phyloP scores from a whole-genome alignment of 106 monocot genomes.

The Cymbidium sinense region DNA sequence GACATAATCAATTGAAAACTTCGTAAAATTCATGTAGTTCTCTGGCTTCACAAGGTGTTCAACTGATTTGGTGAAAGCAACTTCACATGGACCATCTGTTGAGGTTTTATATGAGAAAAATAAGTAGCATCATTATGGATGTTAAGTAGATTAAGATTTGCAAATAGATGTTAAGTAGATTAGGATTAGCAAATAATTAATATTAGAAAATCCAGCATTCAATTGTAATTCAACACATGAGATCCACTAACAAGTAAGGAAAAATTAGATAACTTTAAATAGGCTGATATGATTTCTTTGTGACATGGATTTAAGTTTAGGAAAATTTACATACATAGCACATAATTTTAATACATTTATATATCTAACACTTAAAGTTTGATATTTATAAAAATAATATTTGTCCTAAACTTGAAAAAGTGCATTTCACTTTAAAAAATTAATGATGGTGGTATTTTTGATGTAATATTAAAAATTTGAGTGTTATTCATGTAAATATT shows the following conservation, averaged over 20 bases:
- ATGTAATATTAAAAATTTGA: too few relatives aligned
- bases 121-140: too few relatives aligned
- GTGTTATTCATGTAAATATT: too few relatives aligned
- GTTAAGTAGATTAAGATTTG: too few relatives aligned
- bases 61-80: conserved; percentile 51
- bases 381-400: too few relatives aligned
- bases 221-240: not conserved
- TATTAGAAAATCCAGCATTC: not conserved
- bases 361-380: too few relatives aligned
- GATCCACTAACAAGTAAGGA: not conserved
- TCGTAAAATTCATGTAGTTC: conserved; percentile 54
- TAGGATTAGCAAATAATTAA: not conserved
- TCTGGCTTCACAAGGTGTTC: conserved; percentile 43
- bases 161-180: not conserved
- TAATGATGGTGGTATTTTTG: too few relatives aligned
- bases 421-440: too few relatives aligned
- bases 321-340: too few relatives aligned
- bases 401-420: too few relatives aligned
- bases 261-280: not conserved
- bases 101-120: conserved; percentile 16
- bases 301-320: too few relatives aligned
- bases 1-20: conserved; percentile 58
- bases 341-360: too few relatives aligned
- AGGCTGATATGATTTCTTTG: not conserved
- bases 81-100: conserved; percentile 68